Conservation (phyloP, 148 eudicot genomes). For the Vaccinium macrocarpon region DNA sequence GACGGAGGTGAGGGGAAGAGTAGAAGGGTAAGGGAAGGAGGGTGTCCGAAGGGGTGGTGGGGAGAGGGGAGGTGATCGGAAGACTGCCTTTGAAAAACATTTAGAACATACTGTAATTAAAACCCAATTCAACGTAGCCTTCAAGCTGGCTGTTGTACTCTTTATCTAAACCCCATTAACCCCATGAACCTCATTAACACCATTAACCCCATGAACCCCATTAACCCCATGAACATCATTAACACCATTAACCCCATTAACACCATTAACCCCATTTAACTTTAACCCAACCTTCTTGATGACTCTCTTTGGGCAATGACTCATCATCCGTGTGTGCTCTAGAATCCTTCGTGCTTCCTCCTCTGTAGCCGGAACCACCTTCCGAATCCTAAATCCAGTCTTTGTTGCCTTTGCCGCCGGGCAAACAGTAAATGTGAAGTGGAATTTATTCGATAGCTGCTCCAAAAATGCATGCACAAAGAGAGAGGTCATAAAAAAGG, state of each 20-base stretch:
- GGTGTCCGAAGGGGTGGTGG: too few relatives aligned
- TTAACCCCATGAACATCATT: too few relatives aligned
- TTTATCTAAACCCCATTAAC: background rate
- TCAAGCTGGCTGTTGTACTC: background rate
- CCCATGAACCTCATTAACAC: too few relatives aligned
- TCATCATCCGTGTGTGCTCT: slow-evolving; percentile 65
- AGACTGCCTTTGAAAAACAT: background rate
- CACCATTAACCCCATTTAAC: too few relatives aligned
- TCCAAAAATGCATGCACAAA: background rate
- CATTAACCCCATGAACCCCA: too few relatives aligned
- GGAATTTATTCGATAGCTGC: slow-evolving; percentile 85
- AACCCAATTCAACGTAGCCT: background rate
- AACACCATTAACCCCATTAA: too few relatives aligned
- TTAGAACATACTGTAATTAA: background rate
- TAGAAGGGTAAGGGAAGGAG: background rate
- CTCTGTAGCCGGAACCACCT: slow-evolving; percentile 84
- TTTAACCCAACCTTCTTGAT: background rate
- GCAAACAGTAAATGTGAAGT: slow-evolving; percentile 79
- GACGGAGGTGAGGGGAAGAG: background rate
- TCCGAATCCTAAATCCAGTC: slow-evolving; percentile 48
- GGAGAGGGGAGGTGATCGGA: too few relatives aligned
- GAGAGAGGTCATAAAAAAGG: background rate
- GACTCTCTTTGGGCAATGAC: slow-evolving; percentile 23
- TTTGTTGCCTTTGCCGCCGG: slow-evolving; percentile 60
- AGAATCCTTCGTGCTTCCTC: slow-evolving; percentile 74